These are phyloP conservation scores for Termitomyces eurrhizus DNA, from an alignment of 768 basidiomycete genomes.

Conservation along the genomic window DNA sequence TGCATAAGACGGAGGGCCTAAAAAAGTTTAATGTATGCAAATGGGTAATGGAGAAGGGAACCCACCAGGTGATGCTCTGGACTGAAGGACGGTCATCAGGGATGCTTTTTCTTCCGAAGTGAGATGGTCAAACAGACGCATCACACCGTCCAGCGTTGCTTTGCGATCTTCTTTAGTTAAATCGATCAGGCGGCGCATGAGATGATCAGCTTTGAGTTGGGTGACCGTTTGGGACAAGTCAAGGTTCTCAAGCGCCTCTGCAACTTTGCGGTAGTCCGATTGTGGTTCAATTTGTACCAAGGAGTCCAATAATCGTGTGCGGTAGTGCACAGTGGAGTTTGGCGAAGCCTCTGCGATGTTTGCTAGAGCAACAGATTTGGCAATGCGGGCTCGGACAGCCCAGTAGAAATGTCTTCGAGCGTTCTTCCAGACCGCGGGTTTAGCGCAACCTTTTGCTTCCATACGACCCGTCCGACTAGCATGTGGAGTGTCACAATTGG, in stretches of 20 bases:
- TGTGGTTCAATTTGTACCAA: slow-evolving; percentile 52
- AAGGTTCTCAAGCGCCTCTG: slow-evolving; percentile 66
- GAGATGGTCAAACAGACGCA: slow-evolving; percentile 69
- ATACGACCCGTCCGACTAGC: slow-evolving; percentile 87
- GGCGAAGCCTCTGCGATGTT: slow-evolving; percentile 71
- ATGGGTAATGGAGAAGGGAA: slow-evolving; percentile 8
- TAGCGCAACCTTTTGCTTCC: slow-evolving; percentile 97
- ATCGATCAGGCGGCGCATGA: slow-evolving; percentile 62
- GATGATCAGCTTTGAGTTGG: slow-evolving; percentile 66
- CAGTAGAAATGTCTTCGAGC: slow-evolving; percentile 92
- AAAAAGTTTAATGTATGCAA: not conserved
- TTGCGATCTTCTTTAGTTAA: slow-evolving; percentile 74
- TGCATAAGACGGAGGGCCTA: slow-evolving; percentile 36
- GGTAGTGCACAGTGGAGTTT: slow-evolving; percentile 61
- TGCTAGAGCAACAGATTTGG: slow-evolving; percentile 60
- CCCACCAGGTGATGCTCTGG: slow-evolving; percentile 53
- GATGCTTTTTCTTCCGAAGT: slow-evolving; percentile 67
- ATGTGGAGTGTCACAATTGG: not conserved
- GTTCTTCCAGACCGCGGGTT: slow-evolving; percentile 81
- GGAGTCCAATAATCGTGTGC: slow-evolving; percentile 57
- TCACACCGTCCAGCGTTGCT: slow-evolving; percentile 69
- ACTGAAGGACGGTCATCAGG: slow-evolving; percentile 60
- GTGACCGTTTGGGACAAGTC: slow-evolving; percentile 60
- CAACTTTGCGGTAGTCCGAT: slow-evolving; percentile 53
- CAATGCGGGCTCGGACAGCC: slow-evolving; percentile 81